Conservation (phyloP, 441 rosid species). For the Omphalea diandra region DNA sequence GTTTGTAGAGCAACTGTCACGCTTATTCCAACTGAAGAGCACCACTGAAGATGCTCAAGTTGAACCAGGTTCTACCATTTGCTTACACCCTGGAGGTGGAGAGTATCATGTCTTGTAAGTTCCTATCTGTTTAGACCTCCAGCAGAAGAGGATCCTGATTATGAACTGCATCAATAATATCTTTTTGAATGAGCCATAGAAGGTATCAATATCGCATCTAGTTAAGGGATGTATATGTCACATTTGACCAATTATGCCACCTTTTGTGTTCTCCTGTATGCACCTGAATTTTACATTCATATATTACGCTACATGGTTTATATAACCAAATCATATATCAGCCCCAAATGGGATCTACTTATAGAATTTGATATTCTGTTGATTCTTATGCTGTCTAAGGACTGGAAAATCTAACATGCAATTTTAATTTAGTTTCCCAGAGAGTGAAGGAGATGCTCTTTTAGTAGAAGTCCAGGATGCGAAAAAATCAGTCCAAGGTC, state of each 20-base stretch:
- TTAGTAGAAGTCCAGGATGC: conserved; percentile 80
- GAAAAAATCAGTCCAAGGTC: conserved; percentile 69
- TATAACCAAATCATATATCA: not conserved
- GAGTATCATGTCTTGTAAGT: conserved; percentile 93
- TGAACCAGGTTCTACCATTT: conserved; percentile 58
- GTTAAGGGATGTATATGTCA: not conserved
- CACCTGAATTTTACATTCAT: no score
- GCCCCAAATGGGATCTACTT: not conserved
- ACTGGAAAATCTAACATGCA: conserved; percentile 26
- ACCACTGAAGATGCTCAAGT: conserved; percentile 56
- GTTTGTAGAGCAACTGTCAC: conserved; percentile 61
- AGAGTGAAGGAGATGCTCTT: conserved; percentile 82
- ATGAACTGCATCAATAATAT: not conserved
- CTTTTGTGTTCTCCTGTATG: no score
- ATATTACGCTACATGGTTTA: not conserved
- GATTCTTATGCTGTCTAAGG: not conserved
- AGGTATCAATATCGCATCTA: not conserved
- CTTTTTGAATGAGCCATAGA: not conserved
- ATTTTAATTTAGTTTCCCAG: conserved; percentile 67
- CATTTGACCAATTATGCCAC: not conserved
- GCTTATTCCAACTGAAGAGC: conserved; percentile 84
- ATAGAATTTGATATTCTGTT: not conserved
- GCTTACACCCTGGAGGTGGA: conserved; percentile 81
- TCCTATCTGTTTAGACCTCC: conserved; percentile 11
- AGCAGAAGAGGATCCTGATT: not conserved